These are phyloP conservation scores for Yarrowia hollandica DNA, from an alignment of 805 yeast genomes.

Conservation along the genomic window DNA sequence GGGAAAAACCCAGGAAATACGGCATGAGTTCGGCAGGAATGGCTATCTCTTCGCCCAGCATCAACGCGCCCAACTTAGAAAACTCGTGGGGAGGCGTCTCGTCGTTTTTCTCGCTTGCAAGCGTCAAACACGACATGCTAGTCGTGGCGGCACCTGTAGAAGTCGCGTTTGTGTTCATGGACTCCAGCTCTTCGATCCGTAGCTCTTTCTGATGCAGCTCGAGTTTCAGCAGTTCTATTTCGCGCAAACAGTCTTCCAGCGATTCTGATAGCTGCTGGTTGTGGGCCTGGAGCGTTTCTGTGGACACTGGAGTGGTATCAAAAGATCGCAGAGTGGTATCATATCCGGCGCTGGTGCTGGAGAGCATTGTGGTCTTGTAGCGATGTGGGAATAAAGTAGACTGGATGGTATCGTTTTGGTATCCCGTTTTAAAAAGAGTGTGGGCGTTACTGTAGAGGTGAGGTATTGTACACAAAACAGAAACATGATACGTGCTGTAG, in stretches of 20 bases:
- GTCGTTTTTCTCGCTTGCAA: background rate
- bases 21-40: background rate
- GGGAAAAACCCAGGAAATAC: constrained; percentile 10
- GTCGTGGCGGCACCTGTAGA: background rate
- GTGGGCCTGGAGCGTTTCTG: background rate
- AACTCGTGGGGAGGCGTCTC: background rate
- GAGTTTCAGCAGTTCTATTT: constrained; percentile 22
- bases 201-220: background rate
- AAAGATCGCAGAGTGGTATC: constrained; percentile 6
- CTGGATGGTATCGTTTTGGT: too few species aligned
- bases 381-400: too few species aligned
- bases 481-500: too few species aligned
- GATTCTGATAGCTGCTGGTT: constrained; percentile 14
- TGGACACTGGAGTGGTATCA: constrained; percentile 9
- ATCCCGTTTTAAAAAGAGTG: background rate
- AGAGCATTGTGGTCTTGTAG: background rate
- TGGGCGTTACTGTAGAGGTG: too few species aligned
- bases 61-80: background rate
- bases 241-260: background rate
- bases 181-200: constrained; percentile 13
- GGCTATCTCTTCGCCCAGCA: background rate
- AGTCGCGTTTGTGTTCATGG: background rate
- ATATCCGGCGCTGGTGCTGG: constrained; percentile 2
- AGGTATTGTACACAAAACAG: too few species aligned
- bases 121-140: constrained; percentile 2